Evolutionary conservation across 768 basidiomycete genomes (phyloP).

Genomic region (Auriscalpium microsporum): DNA sequence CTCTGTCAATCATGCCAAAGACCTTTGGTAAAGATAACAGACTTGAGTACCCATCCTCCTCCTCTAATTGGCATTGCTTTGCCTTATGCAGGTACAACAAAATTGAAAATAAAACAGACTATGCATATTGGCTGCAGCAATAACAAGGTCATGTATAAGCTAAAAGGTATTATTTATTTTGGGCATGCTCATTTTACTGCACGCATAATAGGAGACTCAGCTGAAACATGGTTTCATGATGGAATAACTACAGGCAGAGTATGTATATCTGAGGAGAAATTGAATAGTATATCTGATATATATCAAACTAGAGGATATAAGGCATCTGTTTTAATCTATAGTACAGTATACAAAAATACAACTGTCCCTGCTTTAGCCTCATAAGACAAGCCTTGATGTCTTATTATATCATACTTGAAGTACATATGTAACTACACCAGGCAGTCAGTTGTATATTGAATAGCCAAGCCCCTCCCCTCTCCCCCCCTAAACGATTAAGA

Average conservation of each 20-base stretch:
- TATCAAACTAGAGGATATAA: background rate
- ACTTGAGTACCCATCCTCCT: background rate
- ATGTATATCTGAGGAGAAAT: background rate
- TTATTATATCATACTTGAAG: too few relatives aligned
- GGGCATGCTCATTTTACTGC: slow-evolving; percentile 18
- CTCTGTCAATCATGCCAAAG: background rate
- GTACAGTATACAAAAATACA: background rate
- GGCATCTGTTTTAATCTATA: background rate
- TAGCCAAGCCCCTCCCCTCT: too few relatives aligned
- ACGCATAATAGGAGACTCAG: slow-evolving; percentile 11
- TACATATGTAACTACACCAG: too few relatives aligned
- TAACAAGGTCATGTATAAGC: background rate
- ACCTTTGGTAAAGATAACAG: background rate
- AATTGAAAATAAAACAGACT: background rate
- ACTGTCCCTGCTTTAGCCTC: too few relatives aligned
- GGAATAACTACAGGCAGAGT: slow-evolving; percentile 4
- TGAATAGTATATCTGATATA: background rate
- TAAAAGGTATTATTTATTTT: slow-evolving; percentile 18
- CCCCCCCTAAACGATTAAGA: too few relatives aligned
- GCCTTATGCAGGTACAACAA: background rate
- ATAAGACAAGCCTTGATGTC: too few relatives aligned
- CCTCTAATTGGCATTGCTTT: background rate
- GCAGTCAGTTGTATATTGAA: too few relatives aligned
- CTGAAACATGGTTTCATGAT: slow-evolving; percentile 21
- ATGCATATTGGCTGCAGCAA: background rate